Evolutionary conservation across 768 basidiomycete species (phyloP).

Genomic region (Mycena filopes): DNA sequence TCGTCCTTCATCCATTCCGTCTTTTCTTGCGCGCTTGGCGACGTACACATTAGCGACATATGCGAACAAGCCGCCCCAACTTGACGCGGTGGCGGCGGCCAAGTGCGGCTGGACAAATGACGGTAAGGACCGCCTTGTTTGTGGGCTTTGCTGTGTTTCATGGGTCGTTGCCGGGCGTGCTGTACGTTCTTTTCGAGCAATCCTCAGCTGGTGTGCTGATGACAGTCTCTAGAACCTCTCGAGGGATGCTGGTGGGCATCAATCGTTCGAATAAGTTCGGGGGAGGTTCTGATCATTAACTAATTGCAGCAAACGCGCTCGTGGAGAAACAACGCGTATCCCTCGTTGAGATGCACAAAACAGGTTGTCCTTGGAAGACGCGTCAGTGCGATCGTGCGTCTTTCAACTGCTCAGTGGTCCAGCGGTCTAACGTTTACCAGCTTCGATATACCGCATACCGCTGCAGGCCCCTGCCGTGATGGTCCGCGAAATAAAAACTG

Average conservation of each 20-base stretch:
- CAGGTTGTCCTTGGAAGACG: conserved; percentile 86
- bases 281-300: background rate
- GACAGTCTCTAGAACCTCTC: too few species aligned
- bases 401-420: conserved; percentile 3
- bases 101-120: conserved; percentile 89
- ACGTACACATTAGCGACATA: conserved; percentile 87
- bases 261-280: conserved; percentile 40
- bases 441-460: conserved; percentile 80
- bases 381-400: conserved; percentile 82
- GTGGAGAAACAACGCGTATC: conserved; percentile 78
- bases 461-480: conserved; percentile 73
- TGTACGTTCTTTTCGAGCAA: too few species aligned
- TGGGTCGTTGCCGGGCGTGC: conserved; percentile 81
- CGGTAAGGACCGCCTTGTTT: conserved; percentile 82
- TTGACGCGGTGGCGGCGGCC: conserved; percentile 83
- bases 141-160: conserved; percentile 74
- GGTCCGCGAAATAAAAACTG: conserved; percentile 67
- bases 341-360: conserved; percentile 78
- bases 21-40: conserved; percentile 77
- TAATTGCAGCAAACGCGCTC: conserved; percentile 66
- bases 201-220: too few species aligned
- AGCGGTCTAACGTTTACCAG: conserved; percentile 42
- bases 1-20: conserved; percentile 79
- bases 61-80: conserved; percentile 76
- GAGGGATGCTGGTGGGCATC: conserved; percentile 76